phyloP scores from a whole-genome alignment of 139 green algal species.

The Tetraselmis striata region DNA sequence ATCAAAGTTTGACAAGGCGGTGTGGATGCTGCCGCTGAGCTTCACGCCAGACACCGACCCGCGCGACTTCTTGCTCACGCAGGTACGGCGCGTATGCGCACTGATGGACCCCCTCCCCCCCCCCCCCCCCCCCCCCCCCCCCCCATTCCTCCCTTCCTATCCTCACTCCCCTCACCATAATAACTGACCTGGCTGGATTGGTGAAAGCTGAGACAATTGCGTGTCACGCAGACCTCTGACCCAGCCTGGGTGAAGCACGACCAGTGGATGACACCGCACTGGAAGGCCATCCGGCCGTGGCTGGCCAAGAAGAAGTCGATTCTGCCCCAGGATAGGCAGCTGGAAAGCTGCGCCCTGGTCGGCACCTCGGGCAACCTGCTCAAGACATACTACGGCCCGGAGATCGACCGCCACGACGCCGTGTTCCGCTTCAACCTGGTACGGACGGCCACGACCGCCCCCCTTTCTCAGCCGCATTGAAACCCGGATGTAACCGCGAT shows the following conservation, averaged over 20 bases:
- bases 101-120: neutral
- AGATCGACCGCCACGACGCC: constrained; percentile 14
- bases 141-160: neutral
- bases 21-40: neutral
- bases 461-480: neutral
- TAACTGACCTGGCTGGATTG: too few species aligned
- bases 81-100: neutral
- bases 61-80: neutral
- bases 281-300: neutral
- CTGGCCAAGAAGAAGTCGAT: neutral
- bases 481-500: neutral
- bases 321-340: neutral
- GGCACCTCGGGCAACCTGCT: constrained; percentile 13
- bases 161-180: too few species aligned
- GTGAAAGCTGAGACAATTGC: too few species aligned
- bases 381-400: constrained; percentile 6
- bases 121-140: too few species aligned
- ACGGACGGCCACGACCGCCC: neutral
- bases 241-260: neutral
- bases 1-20: neutral
- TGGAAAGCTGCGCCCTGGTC: constrained; percentile 11
- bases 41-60: neutral
- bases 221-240: neutral
- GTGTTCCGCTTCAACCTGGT: constrained; percentile 12
- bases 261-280: neutral